A percentile compares a stretch with the other conserved stretches of the same genome.
Evolutionary conservation across 2,329 filamentous ascomycete genomes (phyloP).

Genomic region (Calonectria multiphialidica): DNA sequence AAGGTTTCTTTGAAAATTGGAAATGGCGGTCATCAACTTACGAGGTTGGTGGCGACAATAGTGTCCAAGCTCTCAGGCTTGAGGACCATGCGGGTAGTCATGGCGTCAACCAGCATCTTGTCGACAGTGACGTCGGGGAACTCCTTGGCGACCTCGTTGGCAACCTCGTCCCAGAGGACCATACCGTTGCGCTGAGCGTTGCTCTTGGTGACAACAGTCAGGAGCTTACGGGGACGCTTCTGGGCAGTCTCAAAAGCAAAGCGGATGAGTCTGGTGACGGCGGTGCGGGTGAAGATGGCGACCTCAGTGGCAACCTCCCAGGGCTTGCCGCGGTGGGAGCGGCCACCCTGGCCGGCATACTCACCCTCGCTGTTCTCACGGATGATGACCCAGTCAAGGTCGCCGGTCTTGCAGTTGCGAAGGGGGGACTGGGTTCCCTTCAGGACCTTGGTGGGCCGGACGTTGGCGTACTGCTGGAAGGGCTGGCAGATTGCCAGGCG

Average conservation of each 20-base stretch:
- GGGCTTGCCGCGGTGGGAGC: slow-evolving; percentile 67
- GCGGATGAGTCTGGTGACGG: slow-evolving; percentile 69
- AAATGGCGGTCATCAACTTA: slow-evolving; percentile 24
- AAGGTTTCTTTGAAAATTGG: neutral
- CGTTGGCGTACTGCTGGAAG: slow-evolving; percentile 76
- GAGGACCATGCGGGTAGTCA: slow-evolving; percentile 74
- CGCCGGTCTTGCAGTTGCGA: slow-evolving; percentile 61
- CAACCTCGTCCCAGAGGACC: slow-evolving; percentile 77
- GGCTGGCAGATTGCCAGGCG: slow-evolving; percentile 74
- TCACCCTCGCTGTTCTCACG: slow-evolving; percentile 77
- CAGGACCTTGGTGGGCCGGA: slow-evolving; percentile 72
- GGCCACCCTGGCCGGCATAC: slow-evolving; percentile 74
- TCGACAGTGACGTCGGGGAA: slow-evolving; percentile 72
- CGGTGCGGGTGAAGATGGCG: slow-evolving; percentile 71
- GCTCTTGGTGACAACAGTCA: slow-evolving; percentile 75
- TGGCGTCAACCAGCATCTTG: slow-evolving; percentile 76
- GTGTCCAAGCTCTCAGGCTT: slow-evolving; percentile 71
- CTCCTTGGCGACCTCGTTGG: slow-evolving; percentile 64
- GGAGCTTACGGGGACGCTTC: slow-evolving; percentile 65
- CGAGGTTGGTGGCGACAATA: slow-evolving; percentile 72
- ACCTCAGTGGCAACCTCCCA: slow-evolving; percentile 75
- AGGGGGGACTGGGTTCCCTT: slow-evolving; percentile 70
- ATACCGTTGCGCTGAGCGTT: slow-evolving; percentile 76
- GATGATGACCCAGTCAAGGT: slow-evolving; percentile 75
- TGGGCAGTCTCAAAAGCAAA: slow-evolving; percentile 74